Conservation (phyloP, 31 red algal genomes). For the Odonthalia washingtoniensis region DNA sequence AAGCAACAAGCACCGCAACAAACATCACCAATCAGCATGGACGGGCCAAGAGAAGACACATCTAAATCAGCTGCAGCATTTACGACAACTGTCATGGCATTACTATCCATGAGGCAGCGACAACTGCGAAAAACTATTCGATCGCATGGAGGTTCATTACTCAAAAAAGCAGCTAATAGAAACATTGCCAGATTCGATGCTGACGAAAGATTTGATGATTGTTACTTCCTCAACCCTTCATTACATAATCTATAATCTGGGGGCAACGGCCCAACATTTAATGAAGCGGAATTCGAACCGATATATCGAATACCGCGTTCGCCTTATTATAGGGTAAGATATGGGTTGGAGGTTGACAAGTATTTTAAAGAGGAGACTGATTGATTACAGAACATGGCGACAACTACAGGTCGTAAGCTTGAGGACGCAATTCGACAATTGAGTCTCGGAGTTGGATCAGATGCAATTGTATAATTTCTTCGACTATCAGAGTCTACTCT, state of each 20-base stretch:
- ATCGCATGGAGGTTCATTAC: background rate
- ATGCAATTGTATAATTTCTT: conserved; percentile 10
- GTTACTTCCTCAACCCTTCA: background rate
- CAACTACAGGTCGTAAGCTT: conserved; percentile 47
- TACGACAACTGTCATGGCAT: no score
- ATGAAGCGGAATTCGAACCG: conserved; percentile 22
- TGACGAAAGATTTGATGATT: background rate
- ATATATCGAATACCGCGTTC: conserved; percentile 1
- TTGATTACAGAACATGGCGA: conserved; percentile 13
- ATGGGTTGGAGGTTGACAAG: conserved; percentile 1
- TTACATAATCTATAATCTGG: no score
- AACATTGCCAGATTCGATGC: background rate
- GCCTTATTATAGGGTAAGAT: background rate
- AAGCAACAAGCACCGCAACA: no score
- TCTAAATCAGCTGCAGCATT: no score
- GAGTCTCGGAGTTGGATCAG: conserved; percentile 12
- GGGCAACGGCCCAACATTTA: background rate
- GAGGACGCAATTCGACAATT: conserved; percentile 8
- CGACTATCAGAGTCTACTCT: conserved; percentile 12
- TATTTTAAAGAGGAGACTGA: conserved; percentile 29
- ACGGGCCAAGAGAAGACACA: no score
- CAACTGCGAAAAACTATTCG: background rate
- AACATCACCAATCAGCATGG: no score
- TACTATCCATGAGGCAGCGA: no score
- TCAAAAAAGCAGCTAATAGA: background rate